Evolutionary conservation across 257 asterid species (phyloP).

Genomic region (Nemophila menziesii): DNA sequence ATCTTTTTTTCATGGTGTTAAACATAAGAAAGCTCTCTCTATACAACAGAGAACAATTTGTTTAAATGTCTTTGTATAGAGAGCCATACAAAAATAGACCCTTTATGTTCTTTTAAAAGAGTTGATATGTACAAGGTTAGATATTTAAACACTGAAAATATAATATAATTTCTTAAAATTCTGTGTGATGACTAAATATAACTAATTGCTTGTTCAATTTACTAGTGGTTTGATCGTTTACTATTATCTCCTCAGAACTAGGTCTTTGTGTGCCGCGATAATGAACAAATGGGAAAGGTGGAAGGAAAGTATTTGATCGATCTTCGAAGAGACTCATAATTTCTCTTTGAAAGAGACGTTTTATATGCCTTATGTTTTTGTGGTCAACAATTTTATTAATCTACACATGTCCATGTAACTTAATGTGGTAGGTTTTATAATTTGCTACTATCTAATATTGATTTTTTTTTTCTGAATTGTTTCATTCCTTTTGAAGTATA

Average conservation of each 20-base stretch:
- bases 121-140: not conserved
- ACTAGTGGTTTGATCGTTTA: constrained; percentile 2
- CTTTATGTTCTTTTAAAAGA: not conserved
- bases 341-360: constrained; percentile 1
- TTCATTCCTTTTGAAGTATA: too few species aligned
- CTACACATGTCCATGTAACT: not conserved
- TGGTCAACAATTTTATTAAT: constrained; percentile 2
- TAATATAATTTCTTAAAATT: not conserved
- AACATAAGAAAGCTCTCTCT: too few species aligned
- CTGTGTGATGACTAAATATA: not conserved
- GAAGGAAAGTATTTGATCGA: constrained; percentile 21
- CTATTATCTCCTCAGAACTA: constrained; percentile 37
- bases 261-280: constrained; percentile 78
- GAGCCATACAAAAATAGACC: not conserved
- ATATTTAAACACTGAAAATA: too few species aligned
- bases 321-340: constrained; percentile 5
- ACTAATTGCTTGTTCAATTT: not conserved
- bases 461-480: not conserved
- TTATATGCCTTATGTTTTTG: not conserved
- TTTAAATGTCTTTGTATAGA: too few species aligned
- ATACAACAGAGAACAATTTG: too few species aligned
- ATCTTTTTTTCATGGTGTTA: too few species aligned
- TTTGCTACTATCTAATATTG: not conserved
- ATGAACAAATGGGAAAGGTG: constrained; percentile 22
- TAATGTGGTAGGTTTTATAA: not conserved